phyloP scores from a whole-genome alignment of 345 rosid species.

The Acer saccharum region DNA sequence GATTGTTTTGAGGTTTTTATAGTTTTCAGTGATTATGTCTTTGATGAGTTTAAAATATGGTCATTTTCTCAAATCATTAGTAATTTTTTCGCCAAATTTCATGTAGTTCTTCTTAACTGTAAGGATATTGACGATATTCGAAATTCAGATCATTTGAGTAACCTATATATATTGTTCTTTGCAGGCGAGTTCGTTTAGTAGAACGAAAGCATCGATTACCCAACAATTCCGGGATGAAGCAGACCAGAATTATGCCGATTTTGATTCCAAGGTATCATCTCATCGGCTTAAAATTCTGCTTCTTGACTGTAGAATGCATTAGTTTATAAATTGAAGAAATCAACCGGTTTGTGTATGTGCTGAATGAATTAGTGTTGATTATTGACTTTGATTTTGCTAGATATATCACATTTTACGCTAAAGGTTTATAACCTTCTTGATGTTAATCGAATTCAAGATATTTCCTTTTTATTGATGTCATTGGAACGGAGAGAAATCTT shows the following conservation, averaged over 20 bases:
- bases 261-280: constrained; percentile 70
- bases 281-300: background rate
- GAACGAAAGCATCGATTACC: constrained; percentile 60
- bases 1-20: background rate
- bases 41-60: too few relatives aligned
- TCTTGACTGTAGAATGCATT: background rate
- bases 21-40: background rate
- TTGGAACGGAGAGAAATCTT: background rate
- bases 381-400: constrained; percentile 32
- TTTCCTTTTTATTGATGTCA: background rate
- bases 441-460: background rate
- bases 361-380: background rate
- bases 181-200: too few relatives aligned
- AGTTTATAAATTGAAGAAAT: background rate
- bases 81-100: background rate
- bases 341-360: background rate
- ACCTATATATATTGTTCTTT: too few relatives aligned
- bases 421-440: background rate
- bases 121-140: background rate
- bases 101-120: background rate
- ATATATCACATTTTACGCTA: background rate
- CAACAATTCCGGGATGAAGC: constrained; percentile 83
- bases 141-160: constrained; percentile 37
- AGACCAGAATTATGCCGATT: constrained; percentile 72
- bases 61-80: background rate